Conservation (phyloP, 129 eudicot genomes). For the Glebionis coronaria region DNA sequence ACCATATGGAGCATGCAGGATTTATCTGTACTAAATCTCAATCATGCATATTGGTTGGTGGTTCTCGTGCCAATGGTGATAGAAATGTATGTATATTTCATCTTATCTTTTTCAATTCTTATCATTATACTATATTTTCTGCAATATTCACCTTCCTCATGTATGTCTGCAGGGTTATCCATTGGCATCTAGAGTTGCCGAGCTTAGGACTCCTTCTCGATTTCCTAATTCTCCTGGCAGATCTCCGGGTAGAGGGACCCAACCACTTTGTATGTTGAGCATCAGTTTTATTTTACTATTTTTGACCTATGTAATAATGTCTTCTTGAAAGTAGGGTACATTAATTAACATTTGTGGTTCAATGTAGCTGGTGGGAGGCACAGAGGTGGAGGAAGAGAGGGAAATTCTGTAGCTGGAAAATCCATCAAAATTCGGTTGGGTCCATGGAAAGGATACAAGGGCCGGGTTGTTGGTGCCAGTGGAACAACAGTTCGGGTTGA, state of each 20-base stretch:
- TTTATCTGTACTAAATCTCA: conserved; percentile 93
- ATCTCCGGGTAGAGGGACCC: conserved; percentile 60
- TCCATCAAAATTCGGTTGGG: conserved; percentile 61
- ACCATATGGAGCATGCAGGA: conserved; percentile 98
- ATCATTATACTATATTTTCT: too few species aligned
- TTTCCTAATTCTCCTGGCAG: conserved; percentile 65
- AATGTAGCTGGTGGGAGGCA: conserved; percentile 76
- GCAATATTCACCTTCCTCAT: neutral
- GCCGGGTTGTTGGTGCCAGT: conserved; percentile 72
- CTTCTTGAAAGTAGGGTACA: neutral
- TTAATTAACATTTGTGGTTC: conserved; percentile 4
- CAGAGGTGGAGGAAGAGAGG: conserved; percentile 82
- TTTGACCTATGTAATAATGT: too few species aligned
- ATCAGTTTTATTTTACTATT: neutral
- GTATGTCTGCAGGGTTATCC: conserved; percentile 47
- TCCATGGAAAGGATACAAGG: conserved; percentile 82
- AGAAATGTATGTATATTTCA: conserved; percentile 53
- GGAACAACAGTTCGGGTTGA: conserved; percentile 71
- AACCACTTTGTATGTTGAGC: conserved; percentile 54
- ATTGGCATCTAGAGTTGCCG: conserved; percentile 46
- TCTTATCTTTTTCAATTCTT: neutral
- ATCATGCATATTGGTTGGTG: conserved; percentile 79
- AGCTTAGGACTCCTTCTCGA: conserved; percentile 56
- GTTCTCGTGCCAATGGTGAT: conserved; percentile 69
- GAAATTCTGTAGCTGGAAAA: conserved; percentile 65